These are phyloP conservation scores for Phytophthora lateralis DNA, from an alignment of 352 stramenopile species.

Conservation along the genomic window DNA sequence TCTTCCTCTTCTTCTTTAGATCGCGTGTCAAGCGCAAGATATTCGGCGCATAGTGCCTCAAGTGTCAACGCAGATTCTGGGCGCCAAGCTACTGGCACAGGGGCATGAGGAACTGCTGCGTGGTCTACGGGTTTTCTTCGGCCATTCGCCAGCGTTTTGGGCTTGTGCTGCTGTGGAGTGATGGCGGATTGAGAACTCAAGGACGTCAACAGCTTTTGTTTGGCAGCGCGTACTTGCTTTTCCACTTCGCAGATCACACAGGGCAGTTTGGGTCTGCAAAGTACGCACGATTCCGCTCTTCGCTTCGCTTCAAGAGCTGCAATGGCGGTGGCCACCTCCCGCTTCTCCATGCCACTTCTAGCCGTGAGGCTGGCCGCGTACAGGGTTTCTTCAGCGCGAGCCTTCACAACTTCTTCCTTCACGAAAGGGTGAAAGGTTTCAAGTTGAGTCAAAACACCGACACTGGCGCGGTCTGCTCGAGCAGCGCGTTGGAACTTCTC, in stretches of 20 bases:
- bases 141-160: constrained; percentile 2
- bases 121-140: constrained; percentile 5
- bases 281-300: constrained; percentile 22
- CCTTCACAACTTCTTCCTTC: constrained; percentile 22
- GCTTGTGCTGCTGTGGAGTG: not conserved
- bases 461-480: constrained; percentile 50
- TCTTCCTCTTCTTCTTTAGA: constrained; percentile 47
- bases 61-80: constrained; percentile 20
- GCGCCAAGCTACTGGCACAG: constrained; percentile 1
- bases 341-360: constrained; percentile 30
- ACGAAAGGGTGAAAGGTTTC: constrained; percentile 72
- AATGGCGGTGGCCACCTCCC: constrained; percentile 30
- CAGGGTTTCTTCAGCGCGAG: constrained; percentile 20
- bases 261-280: constrained; percentile 34
- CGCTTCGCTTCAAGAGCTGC: constrained; percentile 28
- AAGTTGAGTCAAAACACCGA: constrained; percentile 61
- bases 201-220: constrained; percentile 10
- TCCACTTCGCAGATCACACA: constrained; percentile 45
- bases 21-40: constrained; percentile 40
- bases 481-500: constrained; percentile 63
- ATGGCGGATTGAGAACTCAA: not conserved
- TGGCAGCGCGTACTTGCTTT: constrained; percentile 20
- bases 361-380: constrained; percentile 15
- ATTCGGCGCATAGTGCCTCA: constrained; percentile 37
- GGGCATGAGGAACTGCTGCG: not conserved